These are phyloP conservation scores for Setomelanomma holmii DNA, from an alignment of 2,329 filamentous ascomycete species.

Conservation along the genomic window DNA sequence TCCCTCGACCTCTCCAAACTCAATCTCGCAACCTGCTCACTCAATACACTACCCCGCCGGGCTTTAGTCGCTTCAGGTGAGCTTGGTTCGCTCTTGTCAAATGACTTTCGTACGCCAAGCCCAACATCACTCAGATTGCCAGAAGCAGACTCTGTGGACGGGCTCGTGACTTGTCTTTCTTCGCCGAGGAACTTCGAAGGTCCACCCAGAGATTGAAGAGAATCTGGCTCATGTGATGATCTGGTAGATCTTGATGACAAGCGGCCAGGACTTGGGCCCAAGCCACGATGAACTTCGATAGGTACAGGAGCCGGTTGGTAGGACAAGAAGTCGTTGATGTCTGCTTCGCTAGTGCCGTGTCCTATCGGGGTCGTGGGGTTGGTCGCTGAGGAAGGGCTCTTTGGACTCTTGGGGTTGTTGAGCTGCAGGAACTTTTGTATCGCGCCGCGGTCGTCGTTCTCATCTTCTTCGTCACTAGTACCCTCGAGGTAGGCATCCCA, in stretches of 20 bases:
- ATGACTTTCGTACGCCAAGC: conserved; percentile 34
- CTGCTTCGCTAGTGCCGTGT: conserved; percentile 48
- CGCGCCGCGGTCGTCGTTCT: conserved; percentile 49
- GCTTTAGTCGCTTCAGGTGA: conserved; percentile 20
- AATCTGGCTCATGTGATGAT: conserved; percentile 34
- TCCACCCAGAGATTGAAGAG: conserved; percentile 34
- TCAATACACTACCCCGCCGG: conserved; percentile 36
- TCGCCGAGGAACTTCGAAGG: conserved; percentile 18
- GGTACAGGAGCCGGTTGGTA: conserved; percentile 21
- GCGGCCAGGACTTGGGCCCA: conserved; percentile 37
- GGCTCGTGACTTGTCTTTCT: conserved; percentile 21
- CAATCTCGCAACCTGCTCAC: conserved; percentile 44
- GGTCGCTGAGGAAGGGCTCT: conserved; percentile 21
- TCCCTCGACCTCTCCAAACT: conserved; percentile 18
- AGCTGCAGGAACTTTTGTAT: conserved; percentile 47
- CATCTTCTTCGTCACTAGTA: conserved; percentile 56
- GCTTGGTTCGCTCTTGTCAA: conserved; percentile 32
- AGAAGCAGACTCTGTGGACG: conserved; percentile 26
- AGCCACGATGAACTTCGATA: conserved; percentile 49
- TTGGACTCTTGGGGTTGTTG: conserved; percentile 29
- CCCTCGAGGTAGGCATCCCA: conserved; percentile 61
- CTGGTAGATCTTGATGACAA: conserved; percentile 20
- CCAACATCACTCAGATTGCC: conserved; percentile 37
- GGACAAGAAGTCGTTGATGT: conserved; percentile 48
- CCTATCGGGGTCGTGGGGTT: conserved; percentile 22